Percentiles rank a stretch among this genome's conserved stretches.
Evolutionary conservation across 306 rosid species (phyloP).

Genomic region (Arachis hypogaea): DNA sequence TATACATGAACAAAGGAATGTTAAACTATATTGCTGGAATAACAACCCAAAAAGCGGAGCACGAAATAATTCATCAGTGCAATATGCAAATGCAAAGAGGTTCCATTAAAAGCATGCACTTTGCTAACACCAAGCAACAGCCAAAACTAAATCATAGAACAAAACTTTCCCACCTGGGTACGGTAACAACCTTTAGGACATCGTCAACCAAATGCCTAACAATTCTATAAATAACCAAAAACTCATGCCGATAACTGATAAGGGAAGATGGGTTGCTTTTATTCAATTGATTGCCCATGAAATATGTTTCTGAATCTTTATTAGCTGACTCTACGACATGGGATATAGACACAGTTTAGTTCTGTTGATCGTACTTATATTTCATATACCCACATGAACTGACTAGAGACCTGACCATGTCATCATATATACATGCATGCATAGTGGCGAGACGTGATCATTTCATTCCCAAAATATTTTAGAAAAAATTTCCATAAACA

Average conservation of each 20-base stretch:
- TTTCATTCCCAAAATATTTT: not conserved
- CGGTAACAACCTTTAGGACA: not conserved
- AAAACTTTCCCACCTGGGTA: not conserved
- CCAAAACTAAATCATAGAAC: not conserved
- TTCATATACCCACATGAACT: not conserved
- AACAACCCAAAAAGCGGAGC: constrained; percentile 2
- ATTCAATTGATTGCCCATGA: not conserved
- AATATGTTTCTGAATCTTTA: not conserved
- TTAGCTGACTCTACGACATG: not conserved
- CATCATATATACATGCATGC: not conserved
- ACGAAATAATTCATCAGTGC: constrained; percentile 1
- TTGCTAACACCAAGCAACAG: not conserved
- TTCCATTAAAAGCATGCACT: not conserved
- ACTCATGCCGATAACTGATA: too few relatives aligned
- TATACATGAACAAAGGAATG: constrained; percentile 8
- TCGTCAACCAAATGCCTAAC: constrained; percentile 9
- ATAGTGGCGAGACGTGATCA: constrained; percentile 1
- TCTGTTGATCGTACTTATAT: not conserved
- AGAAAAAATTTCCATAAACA: constrained; percentile 3
- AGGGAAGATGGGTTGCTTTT: not conserved
- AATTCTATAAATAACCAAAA: not conserved
- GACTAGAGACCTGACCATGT: not conserved
- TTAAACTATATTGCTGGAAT: constrained; percentile 15
- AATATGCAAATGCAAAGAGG: constrained; percentile 6
- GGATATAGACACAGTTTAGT: not conserved